A percentile compares a stretch with the other conserved stretches of the same genome.
phyloP scores from a whole-genome alignment of 2,329 filamentous ascomycete genomes.

The Neurospora crassa region DNA sequence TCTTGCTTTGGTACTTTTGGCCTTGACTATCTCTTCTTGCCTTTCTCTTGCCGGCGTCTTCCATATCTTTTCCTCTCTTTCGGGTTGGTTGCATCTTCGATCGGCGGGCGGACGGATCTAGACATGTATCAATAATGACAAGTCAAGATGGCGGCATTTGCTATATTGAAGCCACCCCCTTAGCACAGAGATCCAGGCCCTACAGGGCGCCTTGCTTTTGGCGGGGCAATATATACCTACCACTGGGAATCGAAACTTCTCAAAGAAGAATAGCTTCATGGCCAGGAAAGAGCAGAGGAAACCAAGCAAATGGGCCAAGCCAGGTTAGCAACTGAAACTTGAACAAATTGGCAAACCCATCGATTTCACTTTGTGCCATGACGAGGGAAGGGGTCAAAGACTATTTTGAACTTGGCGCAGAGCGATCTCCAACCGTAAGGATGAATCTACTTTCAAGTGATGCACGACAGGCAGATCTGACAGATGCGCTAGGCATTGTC shows the following conservation, averaged over 20 bases:
- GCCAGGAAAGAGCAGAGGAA: background rate
- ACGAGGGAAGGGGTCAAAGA: background rate
- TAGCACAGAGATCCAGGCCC: background rate
- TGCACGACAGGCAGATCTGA: slow-evolving; percentile 20
- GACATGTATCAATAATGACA: background rate
- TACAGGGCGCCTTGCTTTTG: slow-evolving; percentile 3
- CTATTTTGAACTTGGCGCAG: background rate
- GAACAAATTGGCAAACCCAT: background rate
- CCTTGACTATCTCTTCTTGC: background rate
- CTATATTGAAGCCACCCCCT: background rate
- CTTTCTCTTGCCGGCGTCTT: background rate
- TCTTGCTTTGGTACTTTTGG: background rate
- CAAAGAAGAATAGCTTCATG: background rate
- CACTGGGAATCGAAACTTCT: background rate
- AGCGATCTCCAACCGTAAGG: background rate
- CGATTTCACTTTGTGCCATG: background rate
- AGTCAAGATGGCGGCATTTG: background rate
- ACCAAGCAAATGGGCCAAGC: background rate
- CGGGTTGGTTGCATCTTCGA: background rate
- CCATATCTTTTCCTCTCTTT: background rate
- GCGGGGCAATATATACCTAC: background rate
- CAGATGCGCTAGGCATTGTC: slow-evolving; percentile 18
- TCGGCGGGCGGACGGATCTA: background rate
- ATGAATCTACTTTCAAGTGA: slow-evolving; percentile 3
- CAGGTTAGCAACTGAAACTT: background rate